Base-by-base conservation (phyloP, 495 filamentous ascomycete genomes). In the Pyrenopolyporus hunteri region DNA sequence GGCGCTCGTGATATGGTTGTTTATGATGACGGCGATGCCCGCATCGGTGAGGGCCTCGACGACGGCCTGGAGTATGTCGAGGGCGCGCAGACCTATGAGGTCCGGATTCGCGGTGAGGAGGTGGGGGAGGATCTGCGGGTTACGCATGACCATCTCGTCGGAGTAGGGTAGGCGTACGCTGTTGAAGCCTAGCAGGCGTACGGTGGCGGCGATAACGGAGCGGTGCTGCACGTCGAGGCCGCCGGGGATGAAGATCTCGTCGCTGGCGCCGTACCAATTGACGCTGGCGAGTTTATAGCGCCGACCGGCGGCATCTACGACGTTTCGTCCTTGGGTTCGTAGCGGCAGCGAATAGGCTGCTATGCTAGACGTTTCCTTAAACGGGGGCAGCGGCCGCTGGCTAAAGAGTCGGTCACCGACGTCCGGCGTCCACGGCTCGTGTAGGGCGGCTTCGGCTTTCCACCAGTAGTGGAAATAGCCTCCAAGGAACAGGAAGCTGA, bases 201-300 rank as follows among this genome's bases (percentile, higher is more conserved):
- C 81, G 14, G 77, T 77, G 16, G 49, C 25, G 1, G 84, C 83
- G 51, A 87, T 86, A 6, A 77, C 74, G 39, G 67, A 71, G 11
- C 84, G 82, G 65, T 86, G 83, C 58, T 77, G 78, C 4, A 82
- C 63, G 35, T 87, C 83, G 29, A 87, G 74, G 6, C 84, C 84
- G 10, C 81, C 80, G 4, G 81, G 81, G n/a, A 86, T 77, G 68
- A 82, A 86, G 19, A 81, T 66, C 71, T 83, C 78, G 57, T 87
- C 84, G 57, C 79, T 83, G 8, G 76, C 84, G 13, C 84, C 84
- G 63, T 86, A 87, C 84, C 84, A 87, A 68, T 87, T 87, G 64
- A 87, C 72, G 20, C 78, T 82, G 11, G 81, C 73, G 9, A 87
- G 75, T 68, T 83, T 83, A 66, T 82, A 79, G 23, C 80, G 75